Percentiles rank a stretch among this genome's conserved stretches.
These are phyloP conservation scores for Phycomyces nitens DNA, from an alignment of 192 early-diverging fungal genomes.

Conservation along the genomic window DNA sequence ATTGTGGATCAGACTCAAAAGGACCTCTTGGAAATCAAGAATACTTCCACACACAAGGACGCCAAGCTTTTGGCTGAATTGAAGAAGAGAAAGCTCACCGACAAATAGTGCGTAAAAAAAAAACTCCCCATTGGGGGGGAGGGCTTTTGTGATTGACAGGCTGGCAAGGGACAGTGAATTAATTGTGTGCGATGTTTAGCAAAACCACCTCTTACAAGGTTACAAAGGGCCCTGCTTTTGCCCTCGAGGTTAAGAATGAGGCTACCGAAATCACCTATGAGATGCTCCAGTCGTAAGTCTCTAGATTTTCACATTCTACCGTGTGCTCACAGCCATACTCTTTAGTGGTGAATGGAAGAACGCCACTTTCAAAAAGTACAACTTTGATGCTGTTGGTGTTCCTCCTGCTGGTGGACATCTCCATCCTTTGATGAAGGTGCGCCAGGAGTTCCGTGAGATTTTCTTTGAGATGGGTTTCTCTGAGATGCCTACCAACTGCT, in stretches of 20 bases:
- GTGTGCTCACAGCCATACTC: background rate
- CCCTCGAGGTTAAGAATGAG: constrained; percentile 80
- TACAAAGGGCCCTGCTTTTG: constrained; percentile 85
- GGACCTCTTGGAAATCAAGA: constrained; percentile 67
- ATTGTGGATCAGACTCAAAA: constrained; percentile 83
- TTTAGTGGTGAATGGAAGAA: constrained; percentile 89
- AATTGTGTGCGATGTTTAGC: constrained; percentile 34
- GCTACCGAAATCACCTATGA: constrained; percentile 92
- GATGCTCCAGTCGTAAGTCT: constrained; percentile 71
- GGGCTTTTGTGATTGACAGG: background rate
- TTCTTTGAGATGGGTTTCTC: constrained; percentile 99
- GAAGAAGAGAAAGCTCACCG: constrained; percentile 71
- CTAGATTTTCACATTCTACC: background rate
- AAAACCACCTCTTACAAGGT: constrained; percentile 81
- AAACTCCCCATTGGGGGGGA: too few relatives aligned
- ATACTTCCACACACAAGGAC: constrained; percentile 58
- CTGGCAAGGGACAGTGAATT: constrained; percentile 3
- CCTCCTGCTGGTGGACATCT: constrained; percentile 81
- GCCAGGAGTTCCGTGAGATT: constrained; percentile 97
- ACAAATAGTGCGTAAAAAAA: constrained; percentile 54
- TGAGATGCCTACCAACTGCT: constrained; percentile 98
- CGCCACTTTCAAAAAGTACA: constrained; percentile 97
- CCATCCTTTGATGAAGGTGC: constrained; percentile 98
- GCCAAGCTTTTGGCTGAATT: constrained; percentile 69
- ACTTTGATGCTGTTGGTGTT: constrained; percentile 89